Evolutionary conservation across 2,329 filamentous ascomycete genomes (phyloP).

Genomic region (Ophiocordyceps unilateralis): DNA sequence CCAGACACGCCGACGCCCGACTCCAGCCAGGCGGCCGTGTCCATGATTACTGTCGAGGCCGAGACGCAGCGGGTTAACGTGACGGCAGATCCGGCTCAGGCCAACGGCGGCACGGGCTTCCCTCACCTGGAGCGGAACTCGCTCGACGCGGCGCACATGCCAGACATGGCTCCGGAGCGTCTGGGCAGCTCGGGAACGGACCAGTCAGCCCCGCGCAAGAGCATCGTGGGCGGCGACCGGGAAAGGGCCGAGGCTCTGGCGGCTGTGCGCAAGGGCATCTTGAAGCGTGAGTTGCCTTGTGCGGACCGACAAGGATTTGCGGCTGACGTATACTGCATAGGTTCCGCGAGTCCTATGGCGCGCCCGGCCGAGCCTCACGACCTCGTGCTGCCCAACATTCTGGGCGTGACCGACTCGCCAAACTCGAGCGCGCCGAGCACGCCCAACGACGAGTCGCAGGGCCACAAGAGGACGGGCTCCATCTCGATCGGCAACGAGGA

Average conservation of each 20-base stretch:
- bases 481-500: conserved; percentile 68
- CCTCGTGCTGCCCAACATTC: conserved; percentile 42
- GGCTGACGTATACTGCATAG: conserved; percentile 15
- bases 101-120: conserved; percentile 58
- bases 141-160: conserved; percentile 43
- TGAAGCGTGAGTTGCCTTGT: conserved; percentile 51
- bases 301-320: not conserved
- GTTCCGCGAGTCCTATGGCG: conserved; percentile 50
- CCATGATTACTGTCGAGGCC: conserved; percentile 90
- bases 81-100: conserved; percentile 49
- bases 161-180: conserved; percentile 29
- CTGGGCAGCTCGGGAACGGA: conserved; percentile 40
- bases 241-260: conserved; percentile 85
- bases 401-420: conserved; percentile 57
- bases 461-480: conserved; percentile 49
- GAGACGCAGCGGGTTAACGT: conserved; percentile 74
- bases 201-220: conserved; percentile 53
- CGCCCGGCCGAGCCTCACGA: conserved; percentile 40
- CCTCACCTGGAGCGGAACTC: conserved; percentile 74
- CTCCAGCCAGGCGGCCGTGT: conserved; percentile 67
- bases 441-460: conserved; percentile 57
- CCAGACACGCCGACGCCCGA: conserved; percentile 50
- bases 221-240: conserved; percentile 76
- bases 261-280: conserved; percentile 83
- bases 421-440: conserved; percentile 78